Evolutionary conservation across 257 asterid species (phyloP).

Genomic region (Handroanthus guayacan): DNA sequence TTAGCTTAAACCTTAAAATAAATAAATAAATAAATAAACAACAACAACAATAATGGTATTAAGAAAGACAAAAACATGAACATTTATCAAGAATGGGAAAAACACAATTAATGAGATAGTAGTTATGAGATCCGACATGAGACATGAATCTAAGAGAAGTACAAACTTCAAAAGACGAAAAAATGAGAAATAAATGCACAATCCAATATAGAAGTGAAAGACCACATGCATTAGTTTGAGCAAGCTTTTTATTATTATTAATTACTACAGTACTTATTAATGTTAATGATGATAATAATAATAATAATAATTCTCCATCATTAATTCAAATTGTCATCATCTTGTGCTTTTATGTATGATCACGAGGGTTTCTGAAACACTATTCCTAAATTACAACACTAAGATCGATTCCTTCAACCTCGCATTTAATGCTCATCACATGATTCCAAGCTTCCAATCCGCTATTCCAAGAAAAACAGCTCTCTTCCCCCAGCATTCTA

Average conservation of each 20-base stretch:
- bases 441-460: conserved; percentile 89
- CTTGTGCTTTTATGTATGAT: conserved; percentile 50
- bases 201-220: conserved; percentile 31
- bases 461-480: conserved; percentile 75
- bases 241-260: conserved; percentile 18
- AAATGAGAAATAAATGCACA: conserved; percentile 37
- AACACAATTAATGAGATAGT: conserved; percentile 47
- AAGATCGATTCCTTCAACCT: conserved; percentile 69
- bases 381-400: conserved; percentile 60
- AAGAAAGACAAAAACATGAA: background rate
- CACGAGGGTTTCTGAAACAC: conserved; percentile 79
- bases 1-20: background rate
- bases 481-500: conserved; percentile 55
- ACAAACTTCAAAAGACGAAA: conserved; percentile 45
- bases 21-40: background rate
- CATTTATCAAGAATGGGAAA: conserved; percentile 19
- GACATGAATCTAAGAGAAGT: conserved; percentile 52
- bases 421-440: conserved; percentile 95
- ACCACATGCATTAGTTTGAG: conserved; percentile 62
- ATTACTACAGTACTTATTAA: background rate
- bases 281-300: background rate
- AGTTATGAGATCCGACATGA: conserved; percentile 58
- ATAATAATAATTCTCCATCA: conserved; percentile 7
- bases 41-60: background rate
- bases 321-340: conserved; percentile 45